phyloP scores from a whole-genome alignment of 1,139 yeast species.

The Ogataea hybrid region DNA sequence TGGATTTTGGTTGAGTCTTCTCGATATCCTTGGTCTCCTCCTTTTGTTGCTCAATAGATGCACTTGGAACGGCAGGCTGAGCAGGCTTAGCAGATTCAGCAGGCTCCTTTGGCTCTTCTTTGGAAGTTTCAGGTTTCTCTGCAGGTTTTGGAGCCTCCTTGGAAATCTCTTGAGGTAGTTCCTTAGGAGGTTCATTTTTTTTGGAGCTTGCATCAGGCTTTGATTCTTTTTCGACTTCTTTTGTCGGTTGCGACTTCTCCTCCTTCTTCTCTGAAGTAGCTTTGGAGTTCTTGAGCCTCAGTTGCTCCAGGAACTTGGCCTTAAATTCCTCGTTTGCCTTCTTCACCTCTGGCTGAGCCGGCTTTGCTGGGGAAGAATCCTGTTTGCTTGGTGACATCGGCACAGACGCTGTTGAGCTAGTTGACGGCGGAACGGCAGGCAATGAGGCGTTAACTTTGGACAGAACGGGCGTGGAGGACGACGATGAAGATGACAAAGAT shows the following conservation, averaged over 20 bases:
- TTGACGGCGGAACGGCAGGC: constrained; percentile 17
- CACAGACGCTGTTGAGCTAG: constrained; percentile 13
- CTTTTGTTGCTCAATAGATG: neutral
- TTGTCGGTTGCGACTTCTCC: constrained; percentile 5
- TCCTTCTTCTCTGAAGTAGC: constrained; percentile 13
- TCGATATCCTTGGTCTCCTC: neutral
- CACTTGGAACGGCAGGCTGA: neutral
- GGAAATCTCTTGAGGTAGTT: constrained; percentile 1
- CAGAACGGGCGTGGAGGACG: constrained; percentile 21
- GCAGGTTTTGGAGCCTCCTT: no score
- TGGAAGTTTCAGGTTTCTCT: neutral
- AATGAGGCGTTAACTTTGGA: constrained; percentile 16
- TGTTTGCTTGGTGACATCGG: constrained; percentile 15
- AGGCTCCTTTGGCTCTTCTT: neutral
- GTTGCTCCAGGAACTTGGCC: constrained; percentile 24
- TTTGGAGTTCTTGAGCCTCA: constrained; percentile 19
- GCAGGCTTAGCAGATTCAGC: neutral
- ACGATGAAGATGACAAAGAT: constrained; percentile 23
- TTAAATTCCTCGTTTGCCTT: constrained; percentile 27
- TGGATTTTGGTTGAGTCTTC: constrained; percentile 8
- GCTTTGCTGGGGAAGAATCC: constrained; percentile 8
- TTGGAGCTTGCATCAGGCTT: neutral
- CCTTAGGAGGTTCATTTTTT: neutral
- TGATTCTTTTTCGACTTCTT: neutral
- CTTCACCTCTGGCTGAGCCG: constrained; percentile 15